These are phyloP conservation scores for Logfia minima DNA, from an alignment of 129 eudicot species.

Conservation along the genomic window DNA sequence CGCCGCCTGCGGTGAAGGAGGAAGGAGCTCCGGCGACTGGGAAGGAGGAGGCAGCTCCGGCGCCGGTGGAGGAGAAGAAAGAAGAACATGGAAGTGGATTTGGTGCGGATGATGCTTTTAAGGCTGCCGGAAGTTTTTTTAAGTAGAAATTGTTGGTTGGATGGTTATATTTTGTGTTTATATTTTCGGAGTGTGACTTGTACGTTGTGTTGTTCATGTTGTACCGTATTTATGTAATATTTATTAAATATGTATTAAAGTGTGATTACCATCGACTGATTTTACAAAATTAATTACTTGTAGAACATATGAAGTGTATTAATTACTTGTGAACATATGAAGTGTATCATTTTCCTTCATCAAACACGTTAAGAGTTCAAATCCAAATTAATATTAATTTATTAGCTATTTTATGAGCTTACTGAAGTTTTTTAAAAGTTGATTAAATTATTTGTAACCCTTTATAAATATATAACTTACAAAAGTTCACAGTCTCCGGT, in stretches of 20 bases:
- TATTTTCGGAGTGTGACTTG: conserved; percentile 6
- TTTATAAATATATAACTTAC: too few relatives aligned
- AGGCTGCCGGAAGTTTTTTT: conserved; percentile 62
- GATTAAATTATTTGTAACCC: too few relatives aligned
- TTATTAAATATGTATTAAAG: neutral
- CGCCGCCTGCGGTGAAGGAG: conserved; percentile 16
- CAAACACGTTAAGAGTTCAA: neutral
- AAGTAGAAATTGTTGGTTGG: conserved; percentile 19
- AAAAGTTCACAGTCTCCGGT: too few relatives aligned
- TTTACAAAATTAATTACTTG: too few relatives aligned
- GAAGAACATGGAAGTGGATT: conserved; percentile 46
- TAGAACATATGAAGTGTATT: too few relatives aligned
- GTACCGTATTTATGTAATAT: conserved; percentile 18
- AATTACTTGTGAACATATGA: too few relatives aligned
- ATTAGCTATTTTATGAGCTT: too few relatives aligned
- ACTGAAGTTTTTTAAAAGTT: too few relatives aligned
- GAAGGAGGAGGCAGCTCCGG: conserved; percentile 7
- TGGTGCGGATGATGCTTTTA: conserved; percentile 47
- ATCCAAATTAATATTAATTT: neutral
- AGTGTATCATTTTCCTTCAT: too few relatives aligned
- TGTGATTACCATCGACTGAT: neutral
- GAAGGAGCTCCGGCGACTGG: conserved; percentile 1
- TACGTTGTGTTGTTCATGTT: conserved; percentile 20
- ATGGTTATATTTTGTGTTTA: neutral
- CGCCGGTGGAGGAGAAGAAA: conserved; percentile 16